Evolutionary conservation across 2,329 filamentous ascomycete genomes (phyloP).

Genomic region (Trichoderma guizhouense): DNA sequence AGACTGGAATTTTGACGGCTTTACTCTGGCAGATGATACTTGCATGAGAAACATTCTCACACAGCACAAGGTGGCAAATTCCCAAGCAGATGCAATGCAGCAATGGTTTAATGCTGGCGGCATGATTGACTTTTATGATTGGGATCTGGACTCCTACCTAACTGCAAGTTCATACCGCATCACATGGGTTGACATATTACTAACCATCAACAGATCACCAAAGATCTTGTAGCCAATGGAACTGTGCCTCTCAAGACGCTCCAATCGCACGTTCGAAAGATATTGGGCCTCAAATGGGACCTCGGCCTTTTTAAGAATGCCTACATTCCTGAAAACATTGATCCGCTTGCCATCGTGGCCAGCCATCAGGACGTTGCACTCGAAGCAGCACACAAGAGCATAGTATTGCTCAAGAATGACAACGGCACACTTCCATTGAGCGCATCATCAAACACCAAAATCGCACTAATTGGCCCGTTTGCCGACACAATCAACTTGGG

Average conservation of each 20-base stretch:
- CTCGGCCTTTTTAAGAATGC: constrained; percentile 16
- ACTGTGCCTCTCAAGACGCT: constrained; percentile 5
- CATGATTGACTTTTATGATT: constrained; percentile 18
- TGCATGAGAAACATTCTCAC: constrained; percentile 10
- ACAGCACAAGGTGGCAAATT: constrained; percentile 6
- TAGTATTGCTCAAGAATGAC: constrained; percentile 16
- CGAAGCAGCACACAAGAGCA: constrained; percentile 17
- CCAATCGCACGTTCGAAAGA: constrained; percentile 9
- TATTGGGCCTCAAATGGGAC: constrained; percentile 16
- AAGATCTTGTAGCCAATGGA: constrained; percentile 12
- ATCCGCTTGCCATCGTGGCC: constrained; percentile 12
- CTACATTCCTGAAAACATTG: constrained; percentile 9
- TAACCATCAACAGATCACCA: background rate
- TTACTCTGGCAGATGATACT: constrained; percentile 8
- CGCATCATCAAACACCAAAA: background rate
- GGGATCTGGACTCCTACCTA: constrained; percentile 4
- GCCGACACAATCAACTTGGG: constrained; percentile 9
- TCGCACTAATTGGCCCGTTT: constrained; percentile 15
- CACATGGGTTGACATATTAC: background rate
- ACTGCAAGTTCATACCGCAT: background rate
- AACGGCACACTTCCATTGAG: constrained; percentile 10
- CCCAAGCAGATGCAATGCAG: constrained; percentile 12
- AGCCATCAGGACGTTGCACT: constrained; percentile 11
- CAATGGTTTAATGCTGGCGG: constrained; percentile 19
- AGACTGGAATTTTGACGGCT: constrained; percentile 13